Evolutionary conservation across 768 basidiomycete genomes (phyloP), one percentile per base, ranked within the genome.

Genomic region (Tephrocybe sp.): DNA sequence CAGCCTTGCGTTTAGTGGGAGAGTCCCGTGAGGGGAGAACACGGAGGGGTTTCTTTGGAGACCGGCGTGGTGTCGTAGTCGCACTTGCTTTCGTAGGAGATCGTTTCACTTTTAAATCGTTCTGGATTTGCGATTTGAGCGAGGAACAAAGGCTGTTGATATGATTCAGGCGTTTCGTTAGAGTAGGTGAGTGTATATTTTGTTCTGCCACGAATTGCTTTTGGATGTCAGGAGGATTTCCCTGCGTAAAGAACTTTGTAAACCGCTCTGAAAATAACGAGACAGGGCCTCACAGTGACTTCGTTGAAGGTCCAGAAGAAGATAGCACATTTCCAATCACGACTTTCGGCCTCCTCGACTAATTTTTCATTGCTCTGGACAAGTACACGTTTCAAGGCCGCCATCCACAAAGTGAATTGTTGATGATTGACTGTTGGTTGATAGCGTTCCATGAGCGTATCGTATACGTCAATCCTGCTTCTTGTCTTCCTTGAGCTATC

Each of bases 221-320:
- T 33, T 52, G 55, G 11, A 39, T 44, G 54, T 45, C 38, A 2
- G 59, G 13, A 13, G 34, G 35, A 17, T 52, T 54, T 34, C 47
- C 45, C 54, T 66, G 33, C 13, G 11, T 23, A 3, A 26, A 38
- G 14, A 11, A 31, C 17, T 16, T 16, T 19, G 7, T 34, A 10
- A 26, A 16, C n/a, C 34, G 33, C 45, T 16, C 14, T 33, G 45
- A 10, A 5, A 13, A 17, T 38, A 13, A 12, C 1, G 0, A 39
- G 1, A 36, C 35, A 48, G n/a, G 1, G 39, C 30, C 65, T 38
- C 36, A 78, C 78, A 60, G 71, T 70, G 30, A 71, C 61, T 33
- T 68, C 40, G 35, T 68, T 68, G 43, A 67, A 75, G 2, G 73
- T 66, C 79, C 78, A 81, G 46, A 67, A 73, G 58, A 77, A 81